Base-by-base conservation (phyloP, 2,329 filamentous ascomycete genomes). In the Ophiostoma populinum region DNA sequence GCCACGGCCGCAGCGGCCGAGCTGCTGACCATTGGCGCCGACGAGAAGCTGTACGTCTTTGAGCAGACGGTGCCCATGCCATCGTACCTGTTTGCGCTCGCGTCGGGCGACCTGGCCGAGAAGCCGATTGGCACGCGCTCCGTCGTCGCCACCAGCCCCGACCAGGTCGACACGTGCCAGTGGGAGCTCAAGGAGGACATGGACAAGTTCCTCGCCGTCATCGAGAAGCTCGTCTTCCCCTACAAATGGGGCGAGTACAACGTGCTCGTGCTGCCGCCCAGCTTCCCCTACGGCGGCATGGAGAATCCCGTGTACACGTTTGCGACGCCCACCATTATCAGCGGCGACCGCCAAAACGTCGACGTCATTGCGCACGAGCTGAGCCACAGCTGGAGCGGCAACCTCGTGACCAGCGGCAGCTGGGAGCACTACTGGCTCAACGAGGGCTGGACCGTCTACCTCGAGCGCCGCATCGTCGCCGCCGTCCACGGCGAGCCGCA, bases 221-320 rank as follows among this genome's bases (percentile, higher is more conserved):
- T 86, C 2, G 87, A 94, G 58, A 70, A 70, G 49, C 56, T 75
- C 28, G 72, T 93, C 31, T 92, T 83, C 46, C 80, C 82, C 1
- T 95, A 98, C 55, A 71, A 73, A 39, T 98, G 90, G 90, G 86
- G 82, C 12, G 76, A 86, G 46, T 95, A 95, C 63, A 95, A 95
- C 46, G 81, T 93, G 8, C 62, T 95, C 16, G 78, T 94, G 4
- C 62, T 95, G 21, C 87, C 87, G 4, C 80, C 83, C 1, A 87
- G 80, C 46, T 95, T 92, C 53, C 83, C 83, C 0, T 92, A 90
- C 47, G 83, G 82, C 48, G 80, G 75, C 42, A 85, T 85, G 79
- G 85, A 92, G 55, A 93, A 94, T 51, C 86, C 86, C 0, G 75
- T 93, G 35, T 93, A 80, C 58, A 95, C 90, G 0, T 95, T 92